A percentile compares a stretch with the other conserved stretches of the same genome.
phyloP scores from a whole-genome alignment of 176 grass and related monocot species.

The Poa annua region DNA sequence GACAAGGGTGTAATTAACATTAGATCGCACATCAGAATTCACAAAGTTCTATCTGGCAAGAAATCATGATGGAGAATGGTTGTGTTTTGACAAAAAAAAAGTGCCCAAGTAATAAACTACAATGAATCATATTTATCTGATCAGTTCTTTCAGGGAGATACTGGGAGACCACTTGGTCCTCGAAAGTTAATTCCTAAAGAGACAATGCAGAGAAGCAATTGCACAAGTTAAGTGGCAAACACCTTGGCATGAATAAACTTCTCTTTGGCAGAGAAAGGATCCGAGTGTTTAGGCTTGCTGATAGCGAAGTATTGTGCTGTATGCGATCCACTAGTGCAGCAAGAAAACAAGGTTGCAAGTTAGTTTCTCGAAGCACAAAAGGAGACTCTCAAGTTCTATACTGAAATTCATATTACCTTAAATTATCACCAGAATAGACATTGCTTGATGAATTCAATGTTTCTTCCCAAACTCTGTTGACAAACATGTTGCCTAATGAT shows the following conservation, averaged over 20 bases:
- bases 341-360: constrained; percentile 46
- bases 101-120: constrained; percentile 32
- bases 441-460: constrained; percentile 63
- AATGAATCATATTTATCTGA: constrained; percentile 37
- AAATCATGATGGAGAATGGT: not conserved
- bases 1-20: constrained; percentile 1
- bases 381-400: constrained; percentile 1
- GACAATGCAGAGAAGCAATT: constrained; percentile 32
- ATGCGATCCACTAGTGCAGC: constrained; percentile 60
- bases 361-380: constrained; percentile 36
- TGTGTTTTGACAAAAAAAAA: constrained; percentile 7
- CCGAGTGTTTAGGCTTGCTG: constrained; percentile 79
- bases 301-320: constrained; percentile 39
- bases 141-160: constrained; percentile 12
- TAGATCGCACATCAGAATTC: constrained; percentile 16
- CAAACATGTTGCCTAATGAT: constrained; percentile 90
- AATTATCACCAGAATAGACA: constrained; percentile 52
- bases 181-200: constrained; percentile 18
- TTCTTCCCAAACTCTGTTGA: constrained; percentile 92
- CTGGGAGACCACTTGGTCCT: constrained; percentile 31
- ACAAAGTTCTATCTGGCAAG: constrained; percentile 13
- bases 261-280: constrained; percentile 89
- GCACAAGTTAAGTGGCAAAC: constrained; percentile 35
- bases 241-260: constrained; percentile 99
- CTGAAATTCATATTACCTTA: constrained; percentile 52